Conservation (phyloP, 2,329 filamentous ascomycete species). For the Leptoxyphium fumago region DNA sequence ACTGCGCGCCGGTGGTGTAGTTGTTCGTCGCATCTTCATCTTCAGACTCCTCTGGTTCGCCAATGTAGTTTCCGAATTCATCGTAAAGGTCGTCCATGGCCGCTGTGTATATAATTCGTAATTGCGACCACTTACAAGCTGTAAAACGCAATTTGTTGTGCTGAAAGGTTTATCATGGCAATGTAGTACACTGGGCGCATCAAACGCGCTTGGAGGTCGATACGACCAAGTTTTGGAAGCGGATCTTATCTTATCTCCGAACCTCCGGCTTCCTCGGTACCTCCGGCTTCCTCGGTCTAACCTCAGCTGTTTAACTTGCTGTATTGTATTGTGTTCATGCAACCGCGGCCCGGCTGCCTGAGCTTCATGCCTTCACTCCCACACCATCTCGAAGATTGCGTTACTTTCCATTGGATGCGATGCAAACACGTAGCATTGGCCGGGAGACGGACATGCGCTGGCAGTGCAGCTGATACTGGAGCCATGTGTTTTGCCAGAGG, state of each 20-base stretch:
- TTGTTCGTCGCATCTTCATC: slow-evolving; percentile 67
- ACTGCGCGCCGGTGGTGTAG: slow-evolving; percentile 63
- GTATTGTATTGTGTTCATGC: not conserved
- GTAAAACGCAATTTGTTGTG: too few species aligned
- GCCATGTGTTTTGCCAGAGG: not conserved
- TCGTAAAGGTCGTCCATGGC: slow-evolving; percentile 93
- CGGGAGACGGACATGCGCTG: not conserved
- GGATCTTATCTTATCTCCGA: too few species aligned
- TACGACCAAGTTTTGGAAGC: too few species aligned
- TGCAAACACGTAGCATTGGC: not conserved
- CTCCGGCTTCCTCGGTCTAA: too few species aligned
- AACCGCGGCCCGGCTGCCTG: not conserved
- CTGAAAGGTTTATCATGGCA: too few species aligned
- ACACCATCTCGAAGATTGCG: not conserved
- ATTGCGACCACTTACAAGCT: too few species aligned
- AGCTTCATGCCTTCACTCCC: not conserved
- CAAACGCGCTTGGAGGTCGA: too few species aligned
- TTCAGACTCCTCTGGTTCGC: slow-evolving; percentile 72
- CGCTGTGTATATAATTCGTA: slow-evolving; percentile 7
- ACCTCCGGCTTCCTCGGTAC: too few species aligned
- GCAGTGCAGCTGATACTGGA: not conserved
- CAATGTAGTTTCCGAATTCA: slow-evolving; percentile 99
- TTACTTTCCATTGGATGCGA: not conserved
- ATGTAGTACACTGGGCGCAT: too few species aligned
- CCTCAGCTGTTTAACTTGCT: too few species aligned